These are phyloP conservation scores for Pezicula rhizophila DNA, from an alignment of 2,329 filamentous ascomycete species.

Conservation along the genomic window DNA sequence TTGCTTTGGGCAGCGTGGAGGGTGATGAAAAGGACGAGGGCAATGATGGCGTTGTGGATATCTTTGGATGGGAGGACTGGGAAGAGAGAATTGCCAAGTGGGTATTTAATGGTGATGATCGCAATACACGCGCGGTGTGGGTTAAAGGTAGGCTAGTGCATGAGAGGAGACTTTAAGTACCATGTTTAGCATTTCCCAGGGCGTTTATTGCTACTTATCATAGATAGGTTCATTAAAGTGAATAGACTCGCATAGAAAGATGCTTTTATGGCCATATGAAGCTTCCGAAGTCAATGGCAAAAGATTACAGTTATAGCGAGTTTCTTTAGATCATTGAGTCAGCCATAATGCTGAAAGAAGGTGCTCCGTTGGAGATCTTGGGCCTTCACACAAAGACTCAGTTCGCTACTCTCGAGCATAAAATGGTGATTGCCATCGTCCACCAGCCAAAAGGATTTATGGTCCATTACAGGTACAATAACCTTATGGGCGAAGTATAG, in stretches of 20 bases:
- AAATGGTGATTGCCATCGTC: no score
- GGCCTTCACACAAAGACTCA: background rate
- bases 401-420: no score
- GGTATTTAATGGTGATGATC: constrained; percentile 88
- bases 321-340: no score
- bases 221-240: background rate
- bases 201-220: background rate
- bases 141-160: constrained; percentile 80
- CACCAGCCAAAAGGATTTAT: no score
- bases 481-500: no score
- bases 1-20: constrained; percentile 51
- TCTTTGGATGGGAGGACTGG: constrained; percentile 92
- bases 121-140: constrained; percentile 87
- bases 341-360: no score
- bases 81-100: constrained; percentile 85
- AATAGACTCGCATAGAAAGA: no score
- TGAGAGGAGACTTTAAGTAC: constrained; percentile 31
- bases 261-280: no score
- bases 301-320: background rate
- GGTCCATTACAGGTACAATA: no score
- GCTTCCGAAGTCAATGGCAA: background rate
- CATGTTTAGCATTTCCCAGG: background rate
- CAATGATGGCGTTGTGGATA: constrained; percentile 63
- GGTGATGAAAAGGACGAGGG: constrained; percentile 30
- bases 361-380: background rate